A percentile compares a stretch with the other conserved stretches of the same genome.
These are phyloP conservation scores for Solanum raphanifolium DNA, from an alignment of 257 asterid species.

Conservation along the genomic window DNA sequence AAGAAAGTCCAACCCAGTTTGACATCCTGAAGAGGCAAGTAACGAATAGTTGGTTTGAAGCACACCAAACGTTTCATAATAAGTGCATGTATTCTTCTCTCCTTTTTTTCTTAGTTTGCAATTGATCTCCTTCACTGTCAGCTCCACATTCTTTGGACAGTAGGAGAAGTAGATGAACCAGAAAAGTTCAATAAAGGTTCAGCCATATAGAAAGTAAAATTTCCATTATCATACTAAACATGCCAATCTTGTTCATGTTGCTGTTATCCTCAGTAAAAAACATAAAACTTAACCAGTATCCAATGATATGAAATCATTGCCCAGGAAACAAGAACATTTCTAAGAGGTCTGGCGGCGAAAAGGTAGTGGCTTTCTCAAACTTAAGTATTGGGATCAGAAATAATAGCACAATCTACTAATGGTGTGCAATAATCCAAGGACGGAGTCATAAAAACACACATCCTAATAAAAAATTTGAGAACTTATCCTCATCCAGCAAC, in stretches of 20 bases:
- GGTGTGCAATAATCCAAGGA: neutral
- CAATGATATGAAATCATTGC: neutral
- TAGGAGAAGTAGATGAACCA: neutral
- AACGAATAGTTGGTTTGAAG: neutral
- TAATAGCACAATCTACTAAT: neutral
- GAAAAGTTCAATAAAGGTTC: neutral
- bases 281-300: neutral
- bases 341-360: neutral
- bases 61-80: neutral
- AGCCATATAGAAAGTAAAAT: neutral
- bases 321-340: neutral
- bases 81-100: neutral
- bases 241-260: neutral
- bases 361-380: neutral
- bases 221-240: neutral
- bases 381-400: neutral
- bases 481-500: neutral
- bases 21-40: neutral
- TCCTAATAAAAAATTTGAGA: neutral
- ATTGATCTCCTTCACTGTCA: neutral
- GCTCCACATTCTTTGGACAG: neutral
- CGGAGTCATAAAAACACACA: neutral
- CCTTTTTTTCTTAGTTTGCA: neutral
- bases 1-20: neutral
- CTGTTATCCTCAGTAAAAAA: neutral